Base-by-base conservation (phyloP, 345 rosid genomes). In the Brassica nigra region DNA sequence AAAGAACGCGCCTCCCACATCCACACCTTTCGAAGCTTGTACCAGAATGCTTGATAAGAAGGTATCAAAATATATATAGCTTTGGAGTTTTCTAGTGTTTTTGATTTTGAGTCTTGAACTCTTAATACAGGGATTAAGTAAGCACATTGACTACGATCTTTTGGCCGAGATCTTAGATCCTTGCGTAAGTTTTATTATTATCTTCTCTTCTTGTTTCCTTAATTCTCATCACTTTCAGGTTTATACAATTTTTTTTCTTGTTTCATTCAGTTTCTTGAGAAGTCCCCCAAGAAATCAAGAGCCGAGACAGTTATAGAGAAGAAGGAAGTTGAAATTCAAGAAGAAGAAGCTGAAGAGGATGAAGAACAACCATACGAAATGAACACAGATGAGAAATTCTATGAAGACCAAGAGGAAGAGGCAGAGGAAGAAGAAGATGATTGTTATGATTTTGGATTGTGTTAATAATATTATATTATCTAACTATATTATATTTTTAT, bases 1-100 rank as follows among this genome's bases (percentile, higher is more conserved):
- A 54, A 91, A 77, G 83, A 88, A 84, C 66, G 69, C 81, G 9
- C 76, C 83, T 78, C 95, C 98, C 62, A 84, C 94, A 27, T 82
- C 89, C 73, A 86, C 93, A 76, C 90, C 97, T 74, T 75, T 85
- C 34, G 96, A 93, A 88, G 93, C 97, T 62, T 83, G 76, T 49
- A 49, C 16, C 8, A 81, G 79, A 68, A 88, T 88, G 85, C 89
- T 93, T 61, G 75, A 76, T 9, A 93, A 68, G 80, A 92, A 91
- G 97, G 97, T 95, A 70, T 52, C 44, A 39, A 39, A 39, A 39
- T 39, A 39, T 39, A 37, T 39, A 39, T 39, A 37, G 44, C 44
- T 37, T 54, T 54, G 8, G 59, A 54, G 5, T 54, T 54, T 54
- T 54, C 59, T 15, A 1, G 59, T 54, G 59, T 54, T 54, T 54